Conservation (phyloP, 2,329 filamentous ascomycete genomes). For the Boeremia exigua region DNA sequence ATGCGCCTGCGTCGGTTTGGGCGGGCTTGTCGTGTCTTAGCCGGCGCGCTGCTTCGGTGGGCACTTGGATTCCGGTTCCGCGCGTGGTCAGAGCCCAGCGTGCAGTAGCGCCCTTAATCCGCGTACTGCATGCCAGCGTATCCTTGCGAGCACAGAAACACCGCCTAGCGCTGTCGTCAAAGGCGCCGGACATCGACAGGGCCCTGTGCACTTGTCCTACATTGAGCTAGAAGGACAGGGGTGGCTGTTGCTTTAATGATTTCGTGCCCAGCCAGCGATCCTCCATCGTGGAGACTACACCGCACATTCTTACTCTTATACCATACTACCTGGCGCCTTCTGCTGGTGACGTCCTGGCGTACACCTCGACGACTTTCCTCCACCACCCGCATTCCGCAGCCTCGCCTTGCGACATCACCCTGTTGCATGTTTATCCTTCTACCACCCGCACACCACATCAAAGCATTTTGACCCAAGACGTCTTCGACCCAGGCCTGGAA, state of each 20-base stretch:
- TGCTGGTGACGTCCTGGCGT: conserved; percentile 27
- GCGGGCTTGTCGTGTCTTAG: conserved; percentile 18
- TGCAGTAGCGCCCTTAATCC: conserved; percentile 35
- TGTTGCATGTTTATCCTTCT: not conserved
- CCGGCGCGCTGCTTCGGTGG: conserved; percentile 29
- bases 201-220: conserved; percentile 33
- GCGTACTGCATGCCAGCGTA: conserved; percentile 23
- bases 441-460: conserved; percentile 2
- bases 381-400: conserved; percentile 12
- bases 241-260: conserved; percentile 32
- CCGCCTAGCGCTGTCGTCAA: conserved; percentile 21
- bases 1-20: conserved; percentile 34
- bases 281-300: conserved; percentile 32
- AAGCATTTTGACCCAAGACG: not conserved
- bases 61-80: conserved; percentile 35
- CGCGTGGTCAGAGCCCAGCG: conserved; percentile 26
- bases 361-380: conserved; percentile 19
- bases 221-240: conserved; percentile 31
- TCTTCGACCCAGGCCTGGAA: conserved; percentile 3
- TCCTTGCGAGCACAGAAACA: conserved; percentile 19
- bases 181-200: conserved; percentile 31
- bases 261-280: conserved; percentile 38
- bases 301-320: conserved; percentile 43
- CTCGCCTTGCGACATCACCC: conserved; percentile 17
- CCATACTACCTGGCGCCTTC: conserved; percentile 33